Percentiles rank a stretch among this genome's conserved stretches.
Conservation (phyloP, 2,329 filamentous ascomycete species). For the Sporothrix curviconia region DNA sequence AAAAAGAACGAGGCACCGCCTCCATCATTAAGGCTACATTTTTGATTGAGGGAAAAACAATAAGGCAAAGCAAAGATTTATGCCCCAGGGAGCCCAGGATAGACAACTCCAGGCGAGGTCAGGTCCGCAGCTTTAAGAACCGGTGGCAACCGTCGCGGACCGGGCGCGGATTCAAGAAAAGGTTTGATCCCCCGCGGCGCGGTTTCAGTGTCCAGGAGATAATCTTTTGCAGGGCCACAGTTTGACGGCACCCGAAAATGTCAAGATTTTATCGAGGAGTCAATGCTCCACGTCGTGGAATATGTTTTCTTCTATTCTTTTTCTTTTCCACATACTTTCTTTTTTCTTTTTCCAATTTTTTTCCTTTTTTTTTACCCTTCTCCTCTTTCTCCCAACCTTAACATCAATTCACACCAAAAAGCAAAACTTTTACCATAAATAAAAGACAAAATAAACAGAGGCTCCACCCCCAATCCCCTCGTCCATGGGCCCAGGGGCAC, state of each 20-base stretch:
- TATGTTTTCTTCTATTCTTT: constrained; percentile 42
- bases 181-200: constrained; percentile 85
- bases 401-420: no score
- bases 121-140: constrained; percentile 69
- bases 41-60: no score
- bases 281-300: constrained; percentile 85
- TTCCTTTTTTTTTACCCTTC: constrained; percentile 15
- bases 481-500: constrained; percentile 94
- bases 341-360: no score
- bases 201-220: constrained; percentile 90
- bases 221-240: constrained; percentile 92
- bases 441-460: no score
- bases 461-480: no score
- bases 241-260: constrained; percentile 97
- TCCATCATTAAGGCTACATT: constrained; percentile 97
- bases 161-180: constrained; percentile 69
- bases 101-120: constrained; percentile 88
- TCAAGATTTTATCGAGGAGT: constrained; percentile 91
- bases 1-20: constrained; percentile 94
- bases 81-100: constrained; percentile 91
- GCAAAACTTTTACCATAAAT: no score
- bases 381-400: no score
- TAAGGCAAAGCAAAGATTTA: constrained; percentile 93
- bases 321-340: not conserved
- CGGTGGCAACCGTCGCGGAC: constrained; percentile 55